Base-by-base conservation (phyloP, 139 green algal genomes). In the Pleodorina starrii region DNA sequence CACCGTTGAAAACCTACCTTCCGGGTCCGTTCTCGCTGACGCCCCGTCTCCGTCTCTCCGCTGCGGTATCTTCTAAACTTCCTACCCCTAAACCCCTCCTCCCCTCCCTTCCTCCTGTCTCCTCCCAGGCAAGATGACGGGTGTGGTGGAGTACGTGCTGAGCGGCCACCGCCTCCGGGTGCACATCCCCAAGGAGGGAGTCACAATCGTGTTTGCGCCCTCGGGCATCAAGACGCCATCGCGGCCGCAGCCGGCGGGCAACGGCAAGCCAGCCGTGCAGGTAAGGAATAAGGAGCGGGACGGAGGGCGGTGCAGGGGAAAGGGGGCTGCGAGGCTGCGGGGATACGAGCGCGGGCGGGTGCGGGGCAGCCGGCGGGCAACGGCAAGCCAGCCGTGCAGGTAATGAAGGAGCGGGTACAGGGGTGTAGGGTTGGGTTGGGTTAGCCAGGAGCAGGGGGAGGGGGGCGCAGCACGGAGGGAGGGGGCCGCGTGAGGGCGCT, bases 141-240 rank as follows among this genome's bases (percentile, higher is more conserved):
- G 88, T 2, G 84, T 97, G 57, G 96, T 98, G 42, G 97, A 99
- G 90, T 96, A 95, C 75, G 97, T 99, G 72, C 90, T 98, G 50
- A 94, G 71, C 27, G 97, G 95, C 1, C 95, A 98, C 93, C 93
- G 96, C 42, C 85, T 98, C 42, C 98, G 97, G 92, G 88, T 99
- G 48, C 72, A 74, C 81, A 93, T 99, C 69, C 95, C 96, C 68
- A 98, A 98, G 93, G 96, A 99, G 95, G 94, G 94, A 11, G 95
- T 96, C 25, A 94, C 92, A 71, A 96, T 99, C 42, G 94, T 96
- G 32, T 99, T 99, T 91, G 95, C 96, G 35, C 96, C 98, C 27
- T 93, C 88, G 11, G 97, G 97, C 73, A 96, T 99, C 88, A 93
- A 95, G 68, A 94, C 94, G 63, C 93, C 96, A 29, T 66, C 91